Evolutionary conservation across 371 early-diverging fungal species (phyloP).

Genomic region (Funneliformis caledonium): DNA sequence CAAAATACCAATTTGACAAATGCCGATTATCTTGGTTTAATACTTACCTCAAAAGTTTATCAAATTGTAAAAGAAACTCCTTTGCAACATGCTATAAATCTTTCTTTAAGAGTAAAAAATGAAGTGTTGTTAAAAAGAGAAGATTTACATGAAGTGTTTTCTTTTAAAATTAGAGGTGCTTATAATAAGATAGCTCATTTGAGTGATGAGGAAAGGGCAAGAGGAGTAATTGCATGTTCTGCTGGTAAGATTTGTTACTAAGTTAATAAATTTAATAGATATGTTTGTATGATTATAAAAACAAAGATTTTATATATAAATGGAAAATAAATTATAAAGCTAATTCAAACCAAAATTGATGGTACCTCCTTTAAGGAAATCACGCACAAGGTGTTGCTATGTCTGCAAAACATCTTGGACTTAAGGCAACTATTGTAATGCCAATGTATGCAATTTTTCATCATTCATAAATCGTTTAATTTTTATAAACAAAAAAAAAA

Average conservation of each 20-base stretch:
- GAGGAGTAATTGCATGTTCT: slow-evolving; percentile 95
- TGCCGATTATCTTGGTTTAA: slow-evolving; percentile 90
- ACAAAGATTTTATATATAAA: not conserved
- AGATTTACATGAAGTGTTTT: slow-evolving; percentile 95
- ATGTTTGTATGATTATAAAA: not conserved
- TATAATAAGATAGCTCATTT: slow-evolving; percentile 90
- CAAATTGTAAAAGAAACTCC: slow-evolving; percentile 94
- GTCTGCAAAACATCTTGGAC: slow-evolving; percentile 88
- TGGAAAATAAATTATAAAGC: too few relatives aligned
- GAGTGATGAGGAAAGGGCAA: slow-evolving; percentile 71
- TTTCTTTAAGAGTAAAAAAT: slow-evolving; percentile 71
- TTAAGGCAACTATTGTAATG: slow-evolving; percentile 96
- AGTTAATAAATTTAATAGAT: too few relatives aligned
- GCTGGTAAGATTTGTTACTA: slow-evolving; percentile 63
- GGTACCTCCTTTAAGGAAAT: slow-evolving; percentile 64
- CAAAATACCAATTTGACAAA: slow-evolving; percentile 6
- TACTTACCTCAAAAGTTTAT: slow-evolving; percentile 88
- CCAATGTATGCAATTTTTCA: slow-evolving; percentile 55
- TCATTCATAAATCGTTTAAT: not conserved
- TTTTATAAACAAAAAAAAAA: not conserved
- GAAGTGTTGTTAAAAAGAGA: slow-evolving; percentile 90
- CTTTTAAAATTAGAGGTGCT: slow-evolving; percentile 97
- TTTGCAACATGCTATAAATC: slow-evolving; percentile 77
- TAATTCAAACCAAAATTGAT: not conserved
- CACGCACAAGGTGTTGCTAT: slow-evolving; percentile 94